Conservation (phyloP, 805 yeast genomes). For the Maudiozyma turicensis region DNA sequence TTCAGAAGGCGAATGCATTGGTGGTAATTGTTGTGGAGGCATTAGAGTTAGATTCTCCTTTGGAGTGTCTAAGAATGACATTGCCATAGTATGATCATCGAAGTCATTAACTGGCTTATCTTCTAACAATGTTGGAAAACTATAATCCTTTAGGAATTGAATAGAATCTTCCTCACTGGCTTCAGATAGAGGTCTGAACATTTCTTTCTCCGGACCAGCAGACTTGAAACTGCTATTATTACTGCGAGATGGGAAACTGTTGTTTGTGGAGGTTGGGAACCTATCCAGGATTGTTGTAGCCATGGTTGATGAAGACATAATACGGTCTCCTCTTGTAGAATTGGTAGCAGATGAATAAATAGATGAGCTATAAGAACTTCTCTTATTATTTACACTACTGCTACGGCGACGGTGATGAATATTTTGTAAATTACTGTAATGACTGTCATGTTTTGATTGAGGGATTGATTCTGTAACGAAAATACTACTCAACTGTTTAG, state of each 20-base stretch:
- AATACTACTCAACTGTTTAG: constrained; percentile 4
- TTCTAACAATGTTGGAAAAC: constrained; percentile 25
- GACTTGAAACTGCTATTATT: not conserved
- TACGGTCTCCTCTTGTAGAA: constrained; percentile 12
- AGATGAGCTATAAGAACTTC: constrained; percentile 8
- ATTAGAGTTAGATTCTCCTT: not conserved
- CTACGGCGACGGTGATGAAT: not conserved
- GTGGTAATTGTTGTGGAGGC: not conserved
- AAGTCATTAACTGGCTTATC: constrained; percentile 10
- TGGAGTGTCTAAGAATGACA: not conserved
- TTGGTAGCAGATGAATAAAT: constrained; percentile 6
- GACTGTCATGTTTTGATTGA: not conserved
- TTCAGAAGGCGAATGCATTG: not conserved
- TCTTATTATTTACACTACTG: not conserved
- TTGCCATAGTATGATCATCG: not conserved
- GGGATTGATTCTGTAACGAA: constrained; percentile 5
- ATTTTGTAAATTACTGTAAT: not conserved
- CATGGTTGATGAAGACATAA: constrained; percentile 25
- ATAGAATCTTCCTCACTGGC: constrained; percentile 8
- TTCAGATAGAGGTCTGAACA: not conserved
- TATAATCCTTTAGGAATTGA: constrained; percentile 20
- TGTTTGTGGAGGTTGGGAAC: constrained; percentile 2
- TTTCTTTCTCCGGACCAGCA: not conserved
- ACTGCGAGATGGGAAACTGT: not conserved
- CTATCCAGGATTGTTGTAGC: constrained; percentile 15